phyloP scores from a whole-genome alignment of 2,329 filamentous ascomycete species.

The Cladorrhinum sp. region DNA sequence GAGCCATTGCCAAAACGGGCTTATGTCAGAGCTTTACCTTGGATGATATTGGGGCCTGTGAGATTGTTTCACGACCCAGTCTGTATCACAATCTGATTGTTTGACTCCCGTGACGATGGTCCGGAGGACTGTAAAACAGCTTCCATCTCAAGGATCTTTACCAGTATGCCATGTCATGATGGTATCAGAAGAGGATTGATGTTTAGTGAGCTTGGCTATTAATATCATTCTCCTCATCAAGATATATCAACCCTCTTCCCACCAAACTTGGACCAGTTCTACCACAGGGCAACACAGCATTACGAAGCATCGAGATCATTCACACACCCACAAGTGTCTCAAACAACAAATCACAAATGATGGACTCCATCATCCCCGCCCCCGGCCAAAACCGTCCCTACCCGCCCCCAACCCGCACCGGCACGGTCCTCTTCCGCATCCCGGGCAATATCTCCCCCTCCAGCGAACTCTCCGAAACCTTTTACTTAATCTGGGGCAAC shows the following conservation, averaged over 20 bases:
- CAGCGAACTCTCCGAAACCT: constrained; percentile 15
- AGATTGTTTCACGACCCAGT: too few species aligned
- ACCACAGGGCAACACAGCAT: neutral
- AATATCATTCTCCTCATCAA: neutral
- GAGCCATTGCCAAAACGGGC: neutral
- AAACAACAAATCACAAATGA: neutral
- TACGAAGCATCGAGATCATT: neutral
- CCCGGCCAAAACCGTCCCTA: constrained; percentile 11
- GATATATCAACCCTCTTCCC: neutral
- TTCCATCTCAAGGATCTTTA: neutral
- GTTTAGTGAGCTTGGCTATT: neutral
- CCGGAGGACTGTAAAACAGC: neutral
- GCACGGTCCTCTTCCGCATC: constrained; percentile 13
- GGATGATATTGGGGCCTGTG: too few species aligned
- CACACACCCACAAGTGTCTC: too few species aligned
- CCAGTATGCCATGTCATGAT: neutral
- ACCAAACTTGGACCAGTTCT: neutral
- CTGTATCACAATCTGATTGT: neutral
- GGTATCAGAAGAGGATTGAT: neutral
- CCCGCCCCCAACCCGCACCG: constrained; percentile 7
- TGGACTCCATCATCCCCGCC: neutral
- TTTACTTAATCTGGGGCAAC: constrained; percentile 14
- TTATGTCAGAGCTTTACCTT: neutral
- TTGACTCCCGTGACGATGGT: neutral
- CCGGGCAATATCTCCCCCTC: constrained; percentile 8